A percentile compares a stretch with the other conserved stretches of the same genome.
These are phyloP conservation scores for Aspergillus brunneoviolaceus DNA, from an alignment of 2,329 filamentous ascomycete genomes.

Conservation along the genomic window DNA sequence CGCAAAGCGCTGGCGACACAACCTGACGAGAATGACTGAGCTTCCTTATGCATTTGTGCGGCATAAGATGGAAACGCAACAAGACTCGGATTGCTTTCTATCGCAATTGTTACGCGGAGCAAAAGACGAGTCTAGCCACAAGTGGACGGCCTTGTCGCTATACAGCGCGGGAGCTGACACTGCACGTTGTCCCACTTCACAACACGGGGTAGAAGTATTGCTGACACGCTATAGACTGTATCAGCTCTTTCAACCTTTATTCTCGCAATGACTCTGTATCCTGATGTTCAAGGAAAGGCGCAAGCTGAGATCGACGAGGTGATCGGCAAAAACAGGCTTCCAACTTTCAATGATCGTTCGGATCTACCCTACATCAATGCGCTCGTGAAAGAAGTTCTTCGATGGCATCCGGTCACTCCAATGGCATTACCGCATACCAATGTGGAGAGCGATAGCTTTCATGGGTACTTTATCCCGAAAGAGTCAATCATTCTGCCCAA, in stretches of 20 bases:
- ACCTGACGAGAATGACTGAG: constrained; percentile 30
- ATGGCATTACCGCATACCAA: constrained; percentile 6
- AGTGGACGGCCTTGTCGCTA: constrained; percentile 6
- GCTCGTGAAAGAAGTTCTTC: constrained; percentile 9
- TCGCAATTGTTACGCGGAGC: constrained; percentile 35
- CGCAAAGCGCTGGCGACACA: constrained; percentile 35
- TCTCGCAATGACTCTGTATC: constrained; percentile 11
- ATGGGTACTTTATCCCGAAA: constrained; percentile 12
- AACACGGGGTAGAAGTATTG: background rate
- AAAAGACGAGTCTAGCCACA: constrained; percentile 3
- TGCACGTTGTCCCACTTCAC: background rate
- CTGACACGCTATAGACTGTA: constrained; percentile 8
- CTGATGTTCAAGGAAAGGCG: constrained; percentile 7
- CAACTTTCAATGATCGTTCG: background rate
- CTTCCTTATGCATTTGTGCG: constrained; percentile 47
- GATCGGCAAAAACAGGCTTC: background rate
- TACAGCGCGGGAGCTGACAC: constrained; percentile 14
- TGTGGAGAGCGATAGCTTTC: constrained; percentile 6
- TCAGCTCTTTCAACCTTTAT: constrained; percentile 13
- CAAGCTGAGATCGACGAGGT: constrained; percentile 12
- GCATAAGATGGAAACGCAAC: constrained; percentile 37
- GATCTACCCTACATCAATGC: constrained; percentile 13
- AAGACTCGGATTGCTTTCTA: constrained; percentile 39
- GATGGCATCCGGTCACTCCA: constrained; percentile 14
- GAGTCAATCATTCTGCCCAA: constrained; percentile 10